phyloP scores from a whole-genome alignment of 2,329 filamentous ascomycete genomes.

The Exophiala lecanii-corni region DNA sequence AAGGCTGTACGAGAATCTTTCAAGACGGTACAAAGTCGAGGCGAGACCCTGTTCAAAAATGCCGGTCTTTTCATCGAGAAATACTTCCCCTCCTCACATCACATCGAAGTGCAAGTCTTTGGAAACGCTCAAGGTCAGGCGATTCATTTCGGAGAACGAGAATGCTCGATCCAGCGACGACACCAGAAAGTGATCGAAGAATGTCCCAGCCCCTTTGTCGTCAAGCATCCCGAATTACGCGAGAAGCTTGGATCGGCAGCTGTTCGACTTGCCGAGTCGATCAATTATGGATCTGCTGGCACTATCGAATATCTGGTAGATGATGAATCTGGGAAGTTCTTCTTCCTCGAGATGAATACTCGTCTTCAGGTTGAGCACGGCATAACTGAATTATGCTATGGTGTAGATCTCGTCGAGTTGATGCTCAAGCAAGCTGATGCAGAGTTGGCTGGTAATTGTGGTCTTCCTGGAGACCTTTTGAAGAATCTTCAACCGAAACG shows the following conservation, averaged over 20 bases:
- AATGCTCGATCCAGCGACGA: conserved; percentile 80
- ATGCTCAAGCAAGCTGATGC: conserved; percentile 55
- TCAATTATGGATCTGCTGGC: conserved; percentile 74
- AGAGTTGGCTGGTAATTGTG: conserved; percentile 42
- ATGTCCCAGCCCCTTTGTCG: conserved; percentile 69
- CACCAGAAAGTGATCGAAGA: conserved; percentile 93
- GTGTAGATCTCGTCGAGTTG: conserved; percentile 51
- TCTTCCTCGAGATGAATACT: conserved; percentile 58
- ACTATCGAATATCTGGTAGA: conserved; percentile 91
- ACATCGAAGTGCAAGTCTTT: conserved; percentile 89
- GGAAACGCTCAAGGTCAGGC: conserved; percentile 75
- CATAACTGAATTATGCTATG: conserved; percentile 54
- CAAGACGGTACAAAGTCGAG: conserved; percentile 68
- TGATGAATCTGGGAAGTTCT: conserved; percentile 74
- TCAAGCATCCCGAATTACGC: conserved; percentile 52
- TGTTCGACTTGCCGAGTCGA: conserved; percentile 57
- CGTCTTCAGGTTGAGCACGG: conserved; percentile 56
- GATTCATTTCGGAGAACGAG: conserved; percentile 79
- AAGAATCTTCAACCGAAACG: conserved; percentile 38
- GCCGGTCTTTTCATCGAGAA: conserved; percentile 80
- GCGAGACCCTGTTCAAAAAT: conserved; percentile 74
- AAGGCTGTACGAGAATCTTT: conserved; percentile 68
- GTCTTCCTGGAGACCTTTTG: conserved; percentile 40
- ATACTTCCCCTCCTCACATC: conserved; percentile 72
- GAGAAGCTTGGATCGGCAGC: conserved; percentile 63